Percentiles rank a stretch among this genome's conserved stretches.
These are phyloP conservation scores for Microbotryomycetes sp. DNA, from an alignment of 1,284 basidiomycete genomes.

Conservation along the genomic window DNA sequence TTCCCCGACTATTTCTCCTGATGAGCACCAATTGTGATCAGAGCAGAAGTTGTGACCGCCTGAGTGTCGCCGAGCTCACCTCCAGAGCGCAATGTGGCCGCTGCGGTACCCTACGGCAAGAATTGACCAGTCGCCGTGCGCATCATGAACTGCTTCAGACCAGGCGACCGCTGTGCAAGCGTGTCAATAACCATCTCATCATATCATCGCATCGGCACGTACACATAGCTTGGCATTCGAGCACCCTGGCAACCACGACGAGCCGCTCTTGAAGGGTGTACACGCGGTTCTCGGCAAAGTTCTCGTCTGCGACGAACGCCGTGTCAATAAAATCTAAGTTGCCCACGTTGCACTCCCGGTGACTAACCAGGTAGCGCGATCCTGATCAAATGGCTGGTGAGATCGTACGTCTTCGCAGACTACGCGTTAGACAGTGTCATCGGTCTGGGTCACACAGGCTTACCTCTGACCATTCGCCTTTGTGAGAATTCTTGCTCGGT, in stretches of 20 bases:
- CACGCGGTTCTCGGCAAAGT: neutral
- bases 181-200: conserved; percentile 6
- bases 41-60: neutral
- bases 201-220: neutral
- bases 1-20: neutral
- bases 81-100: conserved; percentile 24
- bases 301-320: too few relatives aligned
- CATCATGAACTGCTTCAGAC: neutral
- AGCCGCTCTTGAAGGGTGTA: conserved; percentile 1
- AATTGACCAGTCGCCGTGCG: conserved; percentile 9
- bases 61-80: neutral
- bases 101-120: conserved; percentile 21
- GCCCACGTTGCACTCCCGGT: too few relatives aligned
- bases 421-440: neutral
- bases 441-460: neutral
- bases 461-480: conserved; percentile 22
- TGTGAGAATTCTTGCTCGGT: conserved; percentile 11
- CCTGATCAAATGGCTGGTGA: neutral
- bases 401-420: conserved; percentile 2
- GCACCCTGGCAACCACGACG: neutral
- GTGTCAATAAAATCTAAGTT: too few relatives aligned
- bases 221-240: conserved; percentile 8
- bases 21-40: neutral
- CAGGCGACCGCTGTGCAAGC: conserved; percentile 10
- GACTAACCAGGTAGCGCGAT: too few relatives aligned